Percentiles rank a stretch among this genome's conserved stretches.
Conservation (phyloP, 176 grass and related monocot species). For the Musa troglodytarum region DNA sequence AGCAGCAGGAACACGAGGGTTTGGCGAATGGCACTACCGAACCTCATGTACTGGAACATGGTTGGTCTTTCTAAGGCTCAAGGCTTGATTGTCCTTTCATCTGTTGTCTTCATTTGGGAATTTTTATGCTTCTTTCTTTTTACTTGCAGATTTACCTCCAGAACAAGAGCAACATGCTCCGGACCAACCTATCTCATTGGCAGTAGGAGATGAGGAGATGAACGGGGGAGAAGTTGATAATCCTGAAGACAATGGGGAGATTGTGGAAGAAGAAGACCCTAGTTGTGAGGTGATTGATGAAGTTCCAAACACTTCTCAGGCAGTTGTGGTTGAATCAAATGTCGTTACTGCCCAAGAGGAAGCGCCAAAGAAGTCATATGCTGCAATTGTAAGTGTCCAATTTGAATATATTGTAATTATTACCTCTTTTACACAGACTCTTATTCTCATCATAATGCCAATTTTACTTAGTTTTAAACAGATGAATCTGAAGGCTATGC, state of each 20-base stretch:
- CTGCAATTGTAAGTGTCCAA: conserved; percentile 69
- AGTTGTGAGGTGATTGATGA: conserved; percentile 54
- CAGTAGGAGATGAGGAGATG: conserved; percentile 25
- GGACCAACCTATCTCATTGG: conserved; percentile 10
- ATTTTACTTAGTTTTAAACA: neutral
- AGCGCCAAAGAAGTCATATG: conserved; percentile 72
- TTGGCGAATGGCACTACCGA: conserved; percentile 41
- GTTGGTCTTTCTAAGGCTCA: conserved; percentile 8
- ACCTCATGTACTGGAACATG: conserved; percentile 19
- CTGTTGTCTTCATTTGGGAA: neutral
- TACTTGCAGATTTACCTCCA: neutral
- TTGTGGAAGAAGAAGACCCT: conserved; percentile 42
- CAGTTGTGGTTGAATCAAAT: neutral
- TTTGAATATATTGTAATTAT: neutral
- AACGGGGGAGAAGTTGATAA: conserved; percentile 44
- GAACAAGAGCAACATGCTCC: conserved; percentile 19
- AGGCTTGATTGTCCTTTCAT: neutral
- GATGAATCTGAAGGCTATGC: neutral
- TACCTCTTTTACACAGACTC: too few species aligned
- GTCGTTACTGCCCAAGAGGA: conserved; percentile 29
- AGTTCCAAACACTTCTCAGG: conserved; percentile 29
- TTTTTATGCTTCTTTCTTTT: neutral
- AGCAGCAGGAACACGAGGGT: conserved; percentile 13
- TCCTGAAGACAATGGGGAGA: conserved; percentile 40
- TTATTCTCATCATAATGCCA: neutral